These are phyloP conservation scores for Adansonia gregorii DNA, from an alignment of 441 rosid species.

Conservation along the genomic window DNA sequence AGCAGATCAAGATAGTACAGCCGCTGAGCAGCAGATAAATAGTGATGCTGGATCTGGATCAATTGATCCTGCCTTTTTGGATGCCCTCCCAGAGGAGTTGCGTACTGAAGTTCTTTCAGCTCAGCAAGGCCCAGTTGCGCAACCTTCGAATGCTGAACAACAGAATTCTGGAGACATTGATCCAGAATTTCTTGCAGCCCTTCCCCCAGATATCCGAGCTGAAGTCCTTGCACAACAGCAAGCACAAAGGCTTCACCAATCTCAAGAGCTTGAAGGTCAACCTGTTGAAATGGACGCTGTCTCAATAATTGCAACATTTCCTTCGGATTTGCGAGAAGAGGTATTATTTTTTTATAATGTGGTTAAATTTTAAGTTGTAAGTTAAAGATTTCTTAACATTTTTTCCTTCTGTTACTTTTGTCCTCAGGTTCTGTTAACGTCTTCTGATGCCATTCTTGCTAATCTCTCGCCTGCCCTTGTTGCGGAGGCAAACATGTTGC, in stretches of 20 bases:
- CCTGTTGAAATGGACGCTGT: slow-evolving; percentile 99
- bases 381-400: not conserved
- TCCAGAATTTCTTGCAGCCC: slow-evolving; percentile 99
- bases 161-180: slow-evolving; percentile 89
- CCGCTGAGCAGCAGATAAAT: slow-evolving; percentile 68
- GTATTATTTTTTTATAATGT: slow-evolving; percentile 41
- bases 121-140: slow-evolving; percentile 84
- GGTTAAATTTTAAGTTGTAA: slow-evolving; percentile 14
- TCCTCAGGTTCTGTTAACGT: slow-evolving; percentile 87
- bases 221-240: slow-evolving; percentile 98
- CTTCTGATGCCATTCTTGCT: slow-evolving; percentile 97
- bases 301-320: slow-evolving; percentile 97
- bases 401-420: slow-evolving; percentile 21
- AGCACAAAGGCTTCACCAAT: slow-evolving; percentile 90
- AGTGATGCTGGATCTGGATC: slow-evolving; percentile 74
- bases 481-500: slow-evolving; percentile 98
- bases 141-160: slow-evolving; percentile 74
- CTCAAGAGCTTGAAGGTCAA: slow-evolving; percentile 99
- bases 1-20: slow-evolving; percentile 77
- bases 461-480: slow-evolving; percentile 98
- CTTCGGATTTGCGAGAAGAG: slow-evolving; percentile 98
- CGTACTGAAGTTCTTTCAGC: slow-evolving; percentile 98
- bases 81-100: slow-evolving; percentile 97
- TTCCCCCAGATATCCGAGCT: slow-evolving; percentile 95
- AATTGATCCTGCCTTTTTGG: slow-evolving; percentile 97